A percentile compares a stretch with the other conserved stretches of the same genome.
Conservation (phyloP, 2,329 filamentous ascomycete genomes). For the Colletotrichum spinosum region DNA sequence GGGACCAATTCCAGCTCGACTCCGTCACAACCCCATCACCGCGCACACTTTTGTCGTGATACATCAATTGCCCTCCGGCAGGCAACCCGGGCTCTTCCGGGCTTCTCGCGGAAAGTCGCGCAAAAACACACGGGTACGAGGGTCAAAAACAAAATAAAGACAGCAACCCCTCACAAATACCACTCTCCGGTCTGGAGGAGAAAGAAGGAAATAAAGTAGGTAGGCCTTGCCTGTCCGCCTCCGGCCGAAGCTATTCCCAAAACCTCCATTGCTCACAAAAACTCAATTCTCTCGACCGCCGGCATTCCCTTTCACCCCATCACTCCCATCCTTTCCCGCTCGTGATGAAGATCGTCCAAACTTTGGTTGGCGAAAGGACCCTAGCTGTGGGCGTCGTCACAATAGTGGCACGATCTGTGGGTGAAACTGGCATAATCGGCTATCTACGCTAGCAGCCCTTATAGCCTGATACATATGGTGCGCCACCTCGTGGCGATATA, state of each 20-base stretch:
- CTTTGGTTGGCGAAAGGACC: no score
- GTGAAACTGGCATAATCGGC: no score
- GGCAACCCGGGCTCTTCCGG: background rate
- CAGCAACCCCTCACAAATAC: background rate
- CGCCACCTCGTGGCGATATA: no score
- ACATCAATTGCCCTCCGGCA: constrained; percentile 1
- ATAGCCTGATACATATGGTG: no score
- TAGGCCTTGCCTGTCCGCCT: no score
- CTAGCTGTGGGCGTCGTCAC: no score
- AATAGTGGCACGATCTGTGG: no score
- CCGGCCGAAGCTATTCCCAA: no score
- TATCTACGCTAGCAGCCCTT: no score
- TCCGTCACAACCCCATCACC: constrained; percentile 14
- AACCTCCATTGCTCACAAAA: background rate
- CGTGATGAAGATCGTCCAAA: constrained; percentile 1
- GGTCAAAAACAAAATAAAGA: background rate
- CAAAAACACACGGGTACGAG: background rate
- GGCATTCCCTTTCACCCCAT: background rate
- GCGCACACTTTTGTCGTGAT: constrained; percentile 4
- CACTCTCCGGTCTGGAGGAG: background rate
- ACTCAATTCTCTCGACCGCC: constrained; percentile 1
- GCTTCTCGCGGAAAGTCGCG: background rate
- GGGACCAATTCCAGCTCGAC: constrained; percentile 12
- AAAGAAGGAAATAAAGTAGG: no score
- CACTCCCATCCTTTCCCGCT: background rate